A percentile compares a stretch with the other conserved stretches of the same genome.
These are phyloP conservation scores for Boletales sp. DNA, from an alignment of 768 basidiomycete genomes.

Conservation along the genomic window DNA sequence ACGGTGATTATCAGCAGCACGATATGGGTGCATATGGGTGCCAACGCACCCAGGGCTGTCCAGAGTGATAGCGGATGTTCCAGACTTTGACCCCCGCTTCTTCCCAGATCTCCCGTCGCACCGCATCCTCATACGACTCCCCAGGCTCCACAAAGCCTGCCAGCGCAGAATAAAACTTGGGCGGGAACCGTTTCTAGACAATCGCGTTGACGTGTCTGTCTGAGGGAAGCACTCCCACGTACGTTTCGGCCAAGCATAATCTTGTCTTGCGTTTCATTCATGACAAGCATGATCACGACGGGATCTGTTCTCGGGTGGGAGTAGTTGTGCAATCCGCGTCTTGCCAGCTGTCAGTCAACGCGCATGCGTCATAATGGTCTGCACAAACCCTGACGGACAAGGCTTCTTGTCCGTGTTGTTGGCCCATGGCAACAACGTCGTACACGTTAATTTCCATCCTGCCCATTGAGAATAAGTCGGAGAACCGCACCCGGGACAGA, in stretches of 20 bases:
- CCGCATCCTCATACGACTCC: constrained; percentile 92
- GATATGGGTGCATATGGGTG: background rate
- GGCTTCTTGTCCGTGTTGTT: constrained; percentile 59
- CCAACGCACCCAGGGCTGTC: constrained; percentile 76
- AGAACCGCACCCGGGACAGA: constrained; percentile 86
- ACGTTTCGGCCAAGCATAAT: constrained; percentile 87
- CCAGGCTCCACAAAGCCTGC: constrained; percentile 95
- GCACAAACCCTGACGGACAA: constrained; percentile 66
- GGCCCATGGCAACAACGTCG: constrained; percentile 70
- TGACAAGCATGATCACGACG: constrained; percentile 88
- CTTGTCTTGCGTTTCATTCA: constrained; percentile 77
- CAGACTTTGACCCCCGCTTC: constrained; percentile 90
- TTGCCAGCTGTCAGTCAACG: constrained; percentile 29
- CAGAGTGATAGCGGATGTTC: constrained; percentile 81
- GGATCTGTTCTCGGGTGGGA: constrained; percentile 78
- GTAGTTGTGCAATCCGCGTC: constrained; percentile 86
- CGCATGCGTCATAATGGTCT: background rate
- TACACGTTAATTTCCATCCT: constrained; percentile 91
- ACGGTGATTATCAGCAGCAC: background rate
- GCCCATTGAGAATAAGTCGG: constrained; percentile 85
- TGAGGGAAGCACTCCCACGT: constrained; percentile 23
- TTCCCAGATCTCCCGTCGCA: constrained; percentile 91
- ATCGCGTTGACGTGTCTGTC: background rate
- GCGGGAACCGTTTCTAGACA: constrained; percentile 58
- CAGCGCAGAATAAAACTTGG: constrained; percentile 79